These are phyloP conservation scores for Hanseniaspora gamundiae DNA, from an alignment of 1,139 yeast species.

Conservation along the genomic window DNA sequence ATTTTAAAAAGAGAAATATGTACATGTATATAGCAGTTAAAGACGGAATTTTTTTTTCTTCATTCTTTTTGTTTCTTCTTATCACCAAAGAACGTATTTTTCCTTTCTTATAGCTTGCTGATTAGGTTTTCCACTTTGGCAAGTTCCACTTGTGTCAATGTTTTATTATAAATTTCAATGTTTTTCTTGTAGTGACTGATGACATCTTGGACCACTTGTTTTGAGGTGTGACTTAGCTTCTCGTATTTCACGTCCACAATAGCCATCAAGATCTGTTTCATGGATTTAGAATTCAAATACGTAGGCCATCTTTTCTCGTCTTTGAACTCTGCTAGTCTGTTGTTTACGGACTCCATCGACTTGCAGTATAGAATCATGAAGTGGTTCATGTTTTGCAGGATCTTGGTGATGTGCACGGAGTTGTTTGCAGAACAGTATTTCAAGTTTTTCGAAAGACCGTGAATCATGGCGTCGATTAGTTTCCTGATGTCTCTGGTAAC, in stretches of 20 bases:
- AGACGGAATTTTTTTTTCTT: no score
- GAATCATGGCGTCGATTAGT: background rate
- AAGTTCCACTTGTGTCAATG: background rate
- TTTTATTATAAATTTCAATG: background rate
- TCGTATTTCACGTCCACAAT: background rate
- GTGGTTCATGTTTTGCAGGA: background rate
- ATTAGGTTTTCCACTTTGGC: constrained; percentile 1
- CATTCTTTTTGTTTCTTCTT: no score
- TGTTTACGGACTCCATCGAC: background rate
- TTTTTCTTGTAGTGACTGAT: background rate
- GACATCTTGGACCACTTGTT: background rate
- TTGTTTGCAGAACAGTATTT: background rate
- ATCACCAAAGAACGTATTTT: no score
- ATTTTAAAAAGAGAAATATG: no score
- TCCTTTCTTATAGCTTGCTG: background rate
- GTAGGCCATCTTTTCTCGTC: background rate
- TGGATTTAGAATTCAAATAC: background rate
- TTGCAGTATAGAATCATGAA: background rate
- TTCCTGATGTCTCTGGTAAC: background rate
- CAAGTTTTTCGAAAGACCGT: background rate
- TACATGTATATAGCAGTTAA: constrained; percentile 1
- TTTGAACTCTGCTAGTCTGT: background rate
- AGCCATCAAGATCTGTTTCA: constrained; percentile 1
- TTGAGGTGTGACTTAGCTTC: background rate
- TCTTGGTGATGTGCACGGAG: background rate